Evolutionary conservation across 1,139 yeast species (phyloP), one percentile per base, ranked within the genome.

Genomic region (Hanseniaspora sp.): DNA sequence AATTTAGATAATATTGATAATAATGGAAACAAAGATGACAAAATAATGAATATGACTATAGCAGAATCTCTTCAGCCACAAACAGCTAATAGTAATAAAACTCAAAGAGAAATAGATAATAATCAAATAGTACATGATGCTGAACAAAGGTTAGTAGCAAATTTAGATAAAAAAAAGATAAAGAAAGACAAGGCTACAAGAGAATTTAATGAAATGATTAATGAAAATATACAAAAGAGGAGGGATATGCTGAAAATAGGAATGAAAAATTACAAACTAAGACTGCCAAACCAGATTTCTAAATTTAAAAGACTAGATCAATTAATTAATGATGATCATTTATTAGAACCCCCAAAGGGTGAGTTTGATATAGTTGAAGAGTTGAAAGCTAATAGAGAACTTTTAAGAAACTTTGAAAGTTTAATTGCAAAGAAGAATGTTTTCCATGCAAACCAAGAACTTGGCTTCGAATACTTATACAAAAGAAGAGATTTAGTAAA

Each of bases 111-210:
- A 3, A 23, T 9, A 11, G 33, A 8, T 1, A 30, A 23, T 13
- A 37, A 43, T 7, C 37, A 30, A 15, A 44, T 51, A 5, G 38
- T 49, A 74, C 90, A 82, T 57, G 96, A 88, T 55, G 96, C 87
- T 58, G 96, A 92, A 62, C 71, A 78, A 58, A 97, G 92, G 65
- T 88, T 92, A 96, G 69, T 92, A 11, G 80, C 90, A 9, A 98
- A 92, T 64, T 97, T 98, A 0, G 77, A 85, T 55, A 95, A 96
- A 1, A 76, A 95, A 9, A 90, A 87, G 62, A 90, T 96, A 0
- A 92, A 85, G 65, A 98, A 98, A 58, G 88, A 90, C 62, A 92
- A 92, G 68, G 97, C 97, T 0, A 86, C 88, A 58, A 71, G 98
- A 57, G 86, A 90, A 64, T 87, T 85, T 3, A 74, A 98, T 56